Evolutionary conservation across 163 green algal species (phyloP).

Genomic region (Chlorella variabilis): DNA sequence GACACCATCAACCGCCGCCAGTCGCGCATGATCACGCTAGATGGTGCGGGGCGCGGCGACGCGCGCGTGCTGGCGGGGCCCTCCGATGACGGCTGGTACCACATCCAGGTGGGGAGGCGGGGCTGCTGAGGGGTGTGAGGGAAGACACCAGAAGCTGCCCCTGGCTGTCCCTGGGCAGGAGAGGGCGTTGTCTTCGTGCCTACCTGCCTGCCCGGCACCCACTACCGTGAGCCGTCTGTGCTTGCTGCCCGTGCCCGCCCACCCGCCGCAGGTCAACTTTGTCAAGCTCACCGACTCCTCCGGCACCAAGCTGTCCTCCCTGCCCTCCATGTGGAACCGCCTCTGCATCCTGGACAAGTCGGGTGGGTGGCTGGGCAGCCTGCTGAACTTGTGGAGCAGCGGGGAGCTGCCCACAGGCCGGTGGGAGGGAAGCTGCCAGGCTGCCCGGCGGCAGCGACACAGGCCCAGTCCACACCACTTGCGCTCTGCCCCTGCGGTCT

Average conservation of each 20-base stretch:
- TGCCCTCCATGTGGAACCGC: slow-evolving; percentile 26
- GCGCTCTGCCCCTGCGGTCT: not conserved
- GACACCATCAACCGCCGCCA: slow-evolving; percentile 28
- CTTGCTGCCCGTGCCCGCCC: no score
- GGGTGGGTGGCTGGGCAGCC: no score
- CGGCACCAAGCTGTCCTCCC: not conserved
- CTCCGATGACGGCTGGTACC: slow-evolving; percentile 33
- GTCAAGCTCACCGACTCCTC: not conserved
- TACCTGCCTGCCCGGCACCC: no score
- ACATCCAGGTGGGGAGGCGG: slow-evolving; percentile 13
- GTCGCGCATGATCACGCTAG: not conserved
- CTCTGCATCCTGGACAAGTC: slow-evolving; percentile 29
- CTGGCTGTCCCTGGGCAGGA: no score
- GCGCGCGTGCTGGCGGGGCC: slow-evolving; percentile 29
- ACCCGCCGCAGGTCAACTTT: slow-evolving; percentile 26
- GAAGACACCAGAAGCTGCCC: no score
- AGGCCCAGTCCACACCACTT: no score
- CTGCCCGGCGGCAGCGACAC: no score
- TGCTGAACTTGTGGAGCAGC: not conserved
- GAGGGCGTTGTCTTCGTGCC: no score
- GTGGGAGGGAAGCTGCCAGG: not conserved
- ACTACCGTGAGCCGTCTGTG: no score
- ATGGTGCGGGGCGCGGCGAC: slow-evolving; percentile 12
- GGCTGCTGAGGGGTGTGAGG: not conserved
- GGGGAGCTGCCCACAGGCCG: not conserved